Evolutionary conservation across 306 rosid species (phyloP).

Genomic region (Leucaena leucocephala): DNA sequence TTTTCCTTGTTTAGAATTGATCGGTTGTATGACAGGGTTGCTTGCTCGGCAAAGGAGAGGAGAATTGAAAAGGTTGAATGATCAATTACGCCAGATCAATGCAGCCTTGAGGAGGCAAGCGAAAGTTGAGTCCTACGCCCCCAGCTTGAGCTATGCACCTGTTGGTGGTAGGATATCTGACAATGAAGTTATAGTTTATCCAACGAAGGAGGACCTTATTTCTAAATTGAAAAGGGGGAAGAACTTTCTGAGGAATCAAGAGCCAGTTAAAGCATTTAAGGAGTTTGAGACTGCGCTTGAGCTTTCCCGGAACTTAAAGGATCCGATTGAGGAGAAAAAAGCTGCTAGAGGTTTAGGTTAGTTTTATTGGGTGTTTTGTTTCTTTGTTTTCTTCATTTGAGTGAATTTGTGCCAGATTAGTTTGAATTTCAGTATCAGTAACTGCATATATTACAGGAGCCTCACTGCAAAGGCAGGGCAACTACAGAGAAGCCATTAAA

Average conservation of each 20-base stretch:
- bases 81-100: constrained; percentile 76
- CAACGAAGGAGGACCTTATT: constrained; percentile 84
- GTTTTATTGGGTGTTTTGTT: constrained; percentile 8
- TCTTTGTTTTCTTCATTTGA: neutral
- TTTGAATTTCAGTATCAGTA: neutral
- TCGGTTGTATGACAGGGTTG: constrained; percentile 49
- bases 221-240: constrained; percentile 81
- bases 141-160: constrained; percentile 69
- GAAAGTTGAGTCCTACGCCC: constrained; percentile 81
- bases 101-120: constrained; percentile 73
- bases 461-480: constrained; percentile 90
- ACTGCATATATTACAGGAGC: constrained; percentile 64
- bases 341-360: constrained; percentile 96
- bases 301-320: constrained; percentile 72
- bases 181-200: constrained; percentile 74
- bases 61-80: constrained; percentile 62
- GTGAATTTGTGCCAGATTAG: neutral
- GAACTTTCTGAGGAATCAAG: constrained; percentile 87
- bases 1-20: constrained; percentile 7
- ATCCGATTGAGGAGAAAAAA: constrained; percentile 89
- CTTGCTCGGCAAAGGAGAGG: constrained; percentile 76
- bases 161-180: constrained; percentile 68
- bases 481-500: constrained; percentile 76
- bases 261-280: constrained; percentile 67
- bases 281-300: constrained; percentile 83